Base-by-base conservation (phyloP, 768 basidiomycete genomes). In the Sistotremastrum suecicum region DNA sequence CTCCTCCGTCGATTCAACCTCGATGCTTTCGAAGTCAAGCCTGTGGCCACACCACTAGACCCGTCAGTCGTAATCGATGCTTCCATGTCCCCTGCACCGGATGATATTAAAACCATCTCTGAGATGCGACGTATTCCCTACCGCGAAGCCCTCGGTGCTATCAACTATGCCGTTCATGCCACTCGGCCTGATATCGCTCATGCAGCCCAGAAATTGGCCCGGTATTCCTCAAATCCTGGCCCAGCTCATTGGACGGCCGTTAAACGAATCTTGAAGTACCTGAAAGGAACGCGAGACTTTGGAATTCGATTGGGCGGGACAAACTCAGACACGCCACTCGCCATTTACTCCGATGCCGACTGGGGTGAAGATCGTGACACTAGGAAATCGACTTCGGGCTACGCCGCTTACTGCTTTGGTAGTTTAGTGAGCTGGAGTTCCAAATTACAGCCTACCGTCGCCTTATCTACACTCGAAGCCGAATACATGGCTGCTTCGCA, bases 171-270 rank as follows among this genome's bases (percentile, higher is more conserved):
- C n/a, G 46, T 54, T 2, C 46, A 56, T 4, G 51, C 50, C 6
- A 62, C 56, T 3, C 48, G 54, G 20, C 60, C 64, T 3, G 57
- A 65, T 42, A 60, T 62, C 30, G 41, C 56, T 3, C 64, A 54
- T 45, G 46, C 62, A 3, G 47, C 57, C 3, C 51, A 44, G 1
- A 51, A 46, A 4, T 50, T 61, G 1, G 50, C 55, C 1, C 59
- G 58, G 33, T 61, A 49, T 44, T 34, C 54, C 1, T 52, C 51
- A 10, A 50, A 53, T 11, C 60, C 58, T n/a, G 48, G 45, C 3
- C 34, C 8, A 28, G 50, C 47, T 3, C 66, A 66, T 44, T 50
- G 51, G 41, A 50, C 51, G 5, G 61, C 58, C 1, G 47, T 51
- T 5, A 56, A 59, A 34, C 49, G 50, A 0, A 52, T 64, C 5